These are phyloP conservation scores for Daldinia bambusicola DNA, from an alignment of 495 filamentous ascomycete species.

Conservation along the genomic window DNA sequence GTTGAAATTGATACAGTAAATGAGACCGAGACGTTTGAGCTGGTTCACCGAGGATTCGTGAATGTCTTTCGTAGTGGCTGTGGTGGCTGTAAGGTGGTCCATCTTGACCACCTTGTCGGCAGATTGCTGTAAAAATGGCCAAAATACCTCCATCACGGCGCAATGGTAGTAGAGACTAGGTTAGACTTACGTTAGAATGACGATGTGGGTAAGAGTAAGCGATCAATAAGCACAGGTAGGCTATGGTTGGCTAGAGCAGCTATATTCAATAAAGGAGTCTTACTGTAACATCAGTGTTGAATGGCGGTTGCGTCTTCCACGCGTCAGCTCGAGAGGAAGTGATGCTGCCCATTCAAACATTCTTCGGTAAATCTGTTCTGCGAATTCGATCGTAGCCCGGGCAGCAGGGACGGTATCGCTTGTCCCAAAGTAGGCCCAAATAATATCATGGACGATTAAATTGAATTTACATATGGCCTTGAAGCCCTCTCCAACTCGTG, in stretches of 20 bases:
- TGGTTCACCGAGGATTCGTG: slow-evolving; percentile 42
- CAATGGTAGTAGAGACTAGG: slow-evolving; percentile 45
- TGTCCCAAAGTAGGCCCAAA: slow-evolving; percentile 40
- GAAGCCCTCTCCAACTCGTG: slow-evolving; percentile 22
- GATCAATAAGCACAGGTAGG: neutral
- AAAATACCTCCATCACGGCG: slow-evolving; percentile 40
- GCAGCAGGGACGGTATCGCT: slow-evolving; percentile 28
- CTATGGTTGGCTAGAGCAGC: neutral
- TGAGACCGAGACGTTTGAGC: slow-evolving; percentile 40
- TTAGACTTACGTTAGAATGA: slow-evolving; percentile 17
- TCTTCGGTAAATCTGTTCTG: slow-evolving; percentile 31
- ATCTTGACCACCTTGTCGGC: slow-evolving; percentile 21
- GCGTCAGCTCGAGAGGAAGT: slow-evolving; percentile 34
- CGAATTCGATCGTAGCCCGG: slow-evolving; percentile 37
- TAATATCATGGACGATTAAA: slow-evolving; percentile 35
- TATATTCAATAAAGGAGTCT: slow-evolving; percentile 13
- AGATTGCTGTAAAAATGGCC: slow-evolving; percentile 38
- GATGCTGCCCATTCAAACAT: slow-evolving; percentile 37
- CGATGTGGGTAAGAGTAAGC: neutral
- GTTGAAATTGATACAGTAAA: slow-evolving; percentile 40
- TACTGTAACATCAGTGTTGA: slow-evolving; percentile 42
- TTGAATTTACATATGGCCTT: slow-evolving; percentile 36
- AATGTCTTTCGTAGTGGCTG: slow-evolving; percentile 22
- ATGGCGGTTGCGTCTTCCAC: slow-evolving; percentile 37
- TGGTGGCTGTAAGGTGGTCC: slow-evolving; percentile 20